Conservation (phyloP, 805 yeast genomes). For the Saccharomyces kudriavzevii region DNA sequence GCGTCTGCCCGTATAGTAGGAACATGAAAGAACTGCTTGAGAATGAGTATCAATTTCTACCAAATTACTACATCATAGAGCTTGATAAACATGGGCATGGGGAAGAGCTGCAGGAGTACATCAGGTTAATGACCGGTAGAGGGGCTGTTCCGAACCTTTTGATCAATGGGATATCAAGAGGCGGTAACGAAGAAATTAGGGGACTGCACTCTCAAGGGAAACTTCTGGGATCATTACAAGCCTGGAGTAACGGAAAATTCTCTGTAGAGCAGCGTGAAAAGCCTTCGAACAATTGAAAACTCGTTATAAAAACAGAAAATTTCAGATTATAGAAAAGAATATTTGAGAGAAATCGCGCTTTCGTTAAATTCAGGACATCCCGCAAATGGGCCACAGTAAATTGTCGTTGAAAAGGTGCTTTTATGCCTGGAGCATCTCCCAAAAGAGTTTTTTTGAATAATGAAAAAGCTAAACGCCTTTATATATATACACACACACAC, state of each 20-base stretch:
- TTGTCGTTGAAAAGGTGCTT: not conserved
- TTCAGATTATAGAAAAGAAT: not conserved
- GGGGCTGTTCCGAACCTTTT: slow-evolving; percentile 85
- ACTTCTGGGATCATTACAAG: slow-evolving; percentile 42
- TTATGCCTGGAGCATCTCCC: not conserved
- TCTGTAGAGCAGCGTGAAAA: slow-evolving; percentile 12
- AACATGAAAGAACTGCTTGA: slow-evolving; percentile 56
- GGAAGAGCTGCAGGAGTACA: slow-evolving; percentile 59
- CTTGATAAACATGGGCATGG: slow-evolving; percentile 79
- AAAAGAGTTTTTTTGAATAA: not conserved
- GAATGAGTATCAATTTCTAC: slow-evolving; percentile 56
- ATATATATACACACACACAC: not conserved
- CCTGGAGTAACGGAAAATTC: slow-evolving; percentile 19
- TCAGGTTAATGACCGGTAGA: slow-evolving; percentile 65
- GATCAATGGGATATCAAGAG: slow-evolving; percentile 65
- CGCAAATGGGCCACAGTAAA: too few relatives aligned
- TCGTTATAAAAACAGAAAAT: not conserved
- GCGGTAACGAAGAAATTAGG: slow-evolving; percentile 81
- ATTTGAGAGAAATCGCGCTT: not conserved
- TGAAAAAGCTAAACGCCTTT: not conserved
- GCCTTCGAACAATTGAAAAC: slow-evolving; percentile 17
- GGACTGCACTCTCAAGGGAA: slow-evolving; percentile 50
- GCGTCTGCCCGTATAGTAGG: slow-evolving; percentile 68
- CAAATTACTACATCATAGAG: slow-evolving; percentile 68
- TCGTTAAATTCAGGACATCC: not conserved